Conservation (phyloP, 2,329 filamentous ascomycete genomes). For the Exophiala dermatitidis region DNA sequence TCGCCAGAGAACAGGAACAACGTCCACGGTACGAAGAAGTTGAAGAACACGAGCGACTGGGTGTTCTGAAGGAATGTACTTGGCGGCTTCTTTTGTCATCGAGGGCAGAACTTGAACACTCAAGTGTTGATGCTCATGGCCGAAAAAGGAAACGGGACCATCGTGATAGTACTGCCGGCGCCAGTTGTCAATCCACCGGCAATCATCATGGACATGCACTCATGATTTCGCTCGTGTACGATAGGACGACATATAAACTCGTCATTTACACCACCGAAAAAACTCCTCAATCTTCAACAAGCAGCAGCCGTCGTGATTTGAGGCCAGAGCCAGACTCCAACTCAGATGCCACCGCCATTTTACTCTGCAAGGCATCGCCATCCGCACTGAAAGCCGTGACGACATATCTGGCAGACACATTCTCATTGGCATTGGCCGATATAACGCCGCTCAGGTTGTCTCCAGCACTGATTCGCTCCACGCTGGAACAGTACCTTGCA, state of each 20-base stretch:
- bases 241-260: slow-evolving; percentile 18
- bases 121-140: background rate
- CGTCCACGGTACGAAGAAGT: slow-evolving; percentile 17
- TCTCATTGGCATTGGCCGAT: slow-evolving; percentile 9
- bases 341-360: background rate
- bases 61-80: slow-evolving; percentile 14
- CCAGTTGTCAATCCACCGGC: background rate
- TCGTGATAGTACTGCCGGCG: background rate
- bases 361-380: slow-evolving; percentile 17
- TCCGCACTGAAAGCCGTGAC: slow-evolving; percentile 8
- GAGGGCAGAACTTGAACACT: background rate
- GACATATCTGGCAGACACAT: slow-evolving; percentile 12
- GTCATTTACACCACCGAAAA: slow-evolving; percentile 12
- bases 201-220: slow-evolving; percentile 3
- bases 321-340: too few species aligned
- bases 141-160: slow-evolving; percentile 6
- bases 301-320: too few species aligned
- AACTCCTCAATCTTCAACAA: too few species aligned
- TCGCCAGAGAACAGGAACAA: background rate
- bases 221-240: slow-evolving; percentile 16
- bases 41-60: slow-evolving; percentile 20
- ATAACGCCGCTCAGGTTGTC: slow-evolving; percentile 17
- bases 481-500: slow-evolving; percentile 12
- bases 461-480: slow-evolving; percentile 9
- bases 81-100: slow-evolving; percentile 7